Conservation (phyloP, 129 eudicot genomes). For the Arctium minus region DNA sequence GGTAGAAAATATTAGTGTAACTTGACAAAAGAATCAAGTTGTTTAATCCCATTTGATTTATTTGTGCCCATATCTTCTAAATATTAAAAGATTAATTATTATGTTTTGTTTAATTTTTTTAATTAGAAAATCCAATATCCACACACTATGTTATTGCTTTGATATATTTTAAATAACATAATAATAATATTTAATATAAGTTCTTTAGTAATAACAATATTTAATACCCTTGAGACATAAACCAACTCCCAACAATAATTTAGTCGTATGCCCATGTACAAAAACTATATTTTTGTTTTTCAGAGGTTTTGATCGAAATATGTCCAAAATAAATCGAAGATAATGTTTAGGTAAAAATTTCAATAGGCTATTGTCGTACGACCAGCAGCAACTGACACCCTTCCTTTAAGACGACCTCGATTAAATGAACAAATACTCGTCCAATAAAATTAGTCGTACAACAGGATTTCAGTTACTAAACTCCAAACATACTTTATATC, state of each 20-base stretch:
- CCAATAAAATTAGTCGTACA: too few relatives aligned
- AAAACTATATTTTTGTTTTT: background rate
- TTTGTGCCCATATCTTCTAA: constrained; percentile 7
- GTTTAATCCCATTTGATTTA: background rate
- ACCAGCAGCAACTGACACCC: too few relatives aligned
- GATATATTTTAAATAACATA: background rate
- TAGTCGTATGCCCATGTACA: constrained; percentile 6
- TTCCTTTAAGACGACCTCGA: too few relatives aligned
- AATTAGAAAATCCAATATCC: background rate
- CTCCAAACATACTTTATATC: too few relatives aligned
- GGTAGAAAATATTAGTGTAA: background rate
- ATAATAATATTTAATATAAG: background rate
- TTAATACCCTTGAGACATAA: constrained; percentile 1
- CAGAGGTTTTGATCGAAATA: background rate
- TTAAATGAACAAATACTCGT: too few relatives aligned
- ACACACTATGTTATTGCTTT: background rate
- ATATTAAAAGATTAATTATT: background rate
- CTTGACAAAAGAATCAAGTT: background rate
- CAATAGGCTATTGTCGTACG: too few relatives aligned
- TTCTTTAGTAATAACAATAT: background rate
- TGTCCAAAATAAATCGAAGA: background rate
- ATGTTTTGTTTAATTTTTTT: background rate
- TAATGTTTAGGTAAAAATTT: too few relatives aligned
- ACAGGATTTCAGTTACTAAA: too few relatives aligned
- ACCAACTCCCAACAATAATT: constrained; percentile 14